Conservation (phyloP, 306 rosid species). For the Ochetophila trinervis region DNA sequence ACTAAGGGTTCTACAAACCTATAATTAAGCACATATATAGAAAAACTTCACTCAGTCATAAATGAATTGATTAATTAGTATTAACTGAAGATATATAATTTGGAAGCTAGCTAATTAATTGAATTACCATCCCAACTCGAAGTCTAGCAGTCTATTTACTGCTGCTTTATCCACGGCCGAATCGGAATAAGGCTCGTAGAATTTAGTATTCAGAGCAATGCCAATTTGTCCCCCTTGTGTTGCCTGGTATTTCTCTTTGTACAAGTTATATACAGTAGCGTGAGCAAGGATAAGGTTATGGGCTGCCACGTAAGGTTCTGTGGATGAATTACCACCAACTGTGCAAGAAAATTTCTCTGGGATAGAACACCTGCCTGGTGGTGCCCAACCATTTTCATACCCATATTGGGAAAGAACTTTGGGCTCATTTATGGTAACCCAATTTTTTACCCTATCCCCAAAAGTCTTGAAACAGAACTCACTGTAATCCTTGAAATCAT, state of each 20-base stretch:
- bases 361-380: conserved; percentile 57
- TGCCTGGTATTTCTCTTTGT: conserved; percentile 25
- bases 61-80: no score
- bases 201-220: neutral
- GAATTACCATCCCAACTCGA: conserved; percentile 4
- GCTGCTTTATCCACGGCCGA: conserved; percentile 4
- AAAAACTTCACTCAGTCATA: neutral
- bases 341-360: neutral
- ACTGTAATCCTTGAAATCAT: conserved; percentile 33
- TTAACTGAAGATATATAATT: no score
- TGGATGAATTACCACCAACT: conserved; percentile 27
- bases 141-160: neutral
- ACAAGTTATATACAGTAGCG: conserved; percentile 26
- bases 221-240: conserved; percentile 7
- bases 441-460: conserved; percentile 52
- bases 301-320: conserved; percentile 30
- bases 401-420: conserved; percentile 13
- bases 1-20: conserved; percentile 26
- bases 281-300: conserved; percentile 40
- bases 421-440: conserved; percentile 58
- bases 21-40: neutral
- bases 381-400: conserved; percentile 38
- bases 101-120: no score
- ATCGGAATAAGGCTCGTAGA: neutral
- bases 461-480: conserved; percentile 42